phyloP scores from a whole-genome alignment of 1,139 yeast genomes.

The Eremothecium sinecaudum region DNA sequence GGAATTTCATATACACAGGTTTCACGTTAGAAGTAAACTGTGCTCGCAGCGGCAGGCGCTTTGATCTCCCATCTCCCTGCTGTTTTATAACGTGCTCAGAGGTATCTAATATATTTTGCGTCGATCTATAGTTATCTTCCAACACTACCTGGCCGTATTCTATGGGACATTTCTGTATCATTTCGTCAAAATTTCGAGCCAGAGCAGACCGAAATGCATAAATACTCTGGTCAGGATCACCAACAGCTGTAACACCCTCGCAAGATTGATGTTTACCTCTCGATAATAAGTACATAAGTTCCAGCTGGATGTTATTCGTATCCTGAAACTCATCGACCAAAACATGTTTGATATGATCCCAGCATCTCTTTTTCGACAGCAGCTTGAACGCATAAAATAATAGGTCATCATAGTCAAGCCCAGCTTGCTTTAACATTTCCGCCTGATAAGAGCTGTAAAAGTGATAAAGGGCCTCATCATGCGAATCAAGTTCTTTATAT shows the following conservation, averaged over 20 bases:
- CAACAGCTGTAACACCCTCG: conserved; percentile 72
- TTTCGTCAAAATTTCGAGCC: conserved; percentile 51
- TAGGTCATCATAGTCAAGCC: conserved; percentile 80
- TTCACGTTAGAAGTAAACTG: conserved; percentile 36
- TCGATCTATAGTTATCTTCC: conserved; percentile 72
- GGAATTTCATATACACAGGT: conserved; percentile 40
- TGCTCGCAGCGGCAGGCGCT: conserved; percentile 37
- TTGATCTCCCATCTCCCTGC: conserved; percentile 40
- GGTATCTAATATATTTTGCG: conserved; percentile 51
- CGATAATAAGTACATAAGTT: conserved; percentile 54
- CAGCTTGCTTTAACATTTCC: conserved; percentile 33
- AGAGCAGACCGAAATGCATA: conserved; percentile 83
- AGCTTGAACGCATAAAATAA: conserved; percentile 47
- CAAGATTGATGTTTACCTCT: conserved; percentile 28
- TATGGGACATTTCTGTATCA: conserved; percentile 42
- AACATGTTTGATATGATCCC: conserved; percentile 53
- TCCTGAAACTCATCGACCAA: conserved; percentile 94
- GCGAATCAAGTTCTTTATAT: conserved; percentile 26
- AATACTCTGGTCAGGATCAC: conserved; percentile 94
- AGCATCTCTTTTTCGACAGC: conserved; percentile 38
- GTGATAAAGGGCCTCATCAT: conserved; percentile 29
- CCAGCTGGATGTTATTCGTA: conserved; percentile 68
- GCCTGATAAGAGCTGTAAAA: conserved; percentile 48
- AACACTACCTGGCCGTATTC: conserved; percentile 38
- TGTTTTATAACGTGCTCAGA: conserved; percentile 63